phyloP scores from a whole-genome alignment of 345 rosid genomes.

The Anacardium occidentale region DNA sequence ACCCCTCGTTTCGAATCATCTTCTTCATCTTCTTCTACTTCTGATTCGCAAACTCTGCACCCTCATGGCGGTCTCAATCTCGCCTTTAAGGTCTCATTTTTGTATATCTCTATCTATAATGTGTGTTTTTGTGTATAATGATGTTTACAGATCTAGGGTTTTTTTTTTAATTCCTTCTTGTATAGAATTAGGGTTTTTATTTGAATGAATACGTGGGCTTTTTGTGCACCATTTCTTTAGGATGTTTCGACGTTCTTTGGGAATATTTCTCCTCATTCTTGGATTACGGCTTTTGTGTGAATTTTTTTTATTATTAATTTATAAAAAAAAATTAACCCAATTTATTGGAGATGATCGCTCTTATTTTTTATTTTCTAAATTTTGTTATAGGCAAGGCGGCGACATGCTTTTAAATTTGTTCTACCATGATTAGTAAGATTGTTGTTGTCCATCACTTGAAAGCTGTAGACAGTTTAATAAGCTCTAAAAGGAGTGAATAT shows the following conservation, averaged over 20 bases:
- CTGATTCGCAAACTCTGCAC: constrained; percentile 15
- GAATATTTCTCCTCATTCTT: not conserved
- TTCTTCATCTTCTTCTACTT: constrained; percentile 1
- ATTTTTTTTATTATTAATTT: not conserved
- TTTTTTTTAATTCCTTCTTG: not conserved
- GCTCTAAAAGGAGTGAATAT: not conserved
- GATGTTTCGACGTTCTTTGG: not conserved
- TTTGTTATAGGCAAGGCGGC: not conserved
- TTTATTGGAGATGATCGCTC: no score
- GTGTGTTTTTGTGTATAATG: not conserved
- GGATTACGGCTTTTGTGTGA: not conserved
- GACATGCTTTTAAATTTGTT: not conserved
- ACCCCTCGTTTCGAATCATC: constrained; percentile 20
- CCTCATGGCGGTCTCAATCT: constrained; percentile 8
- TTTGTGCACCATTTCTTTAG: not conserved
- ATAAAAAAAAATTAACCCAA: not conserved
- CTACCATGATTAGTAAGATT: not conserved
- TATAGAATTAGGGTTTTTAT: not conserved
- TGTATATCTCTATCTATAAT: not conserved
- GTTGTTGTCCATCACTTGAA: not conserved
- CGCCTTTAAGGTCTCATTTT: constrained; percentile 13
- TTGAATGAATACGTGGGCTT: not conserved
- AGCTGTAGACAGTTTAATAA: not conserved
- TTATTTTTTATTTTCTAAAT: not conserved
- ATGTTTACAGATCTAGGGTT: constrained; percentile 1